Evolutionary conservation across 2,329 filamentous ascomycete genomes (phyloP), one percentile per base, ranked within the genome.

Genomic region (Anisogramma anomala): DNA sequence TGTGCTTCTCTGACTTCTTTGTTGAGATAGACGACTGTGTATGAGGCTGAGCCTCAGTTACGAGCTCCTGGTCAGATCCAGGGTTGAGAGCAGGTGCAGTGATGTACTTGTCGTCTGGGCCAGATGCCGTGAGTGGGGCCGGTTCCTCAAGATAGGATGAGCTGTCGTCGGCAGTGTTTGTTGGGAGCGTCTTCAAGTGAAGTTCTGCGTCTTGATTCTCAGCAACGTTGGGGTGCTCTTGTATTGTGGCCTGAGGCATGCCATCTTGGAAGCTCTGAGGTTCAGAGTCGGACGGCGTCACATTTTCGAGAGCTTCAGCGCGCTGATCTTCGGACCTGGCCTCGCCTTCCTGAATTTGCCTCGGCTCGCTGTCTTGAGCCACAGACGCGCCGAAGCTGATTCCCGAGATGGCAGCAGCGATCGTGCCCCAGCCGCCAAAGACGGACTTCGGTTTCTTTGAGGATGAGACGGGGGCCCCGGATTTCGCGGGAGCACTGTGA

Each of bases 351-450:
- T 6, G 15, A 17, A 11, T 32, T 11, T 15, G n/a, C 14, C 9
- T 9, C 6, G 14, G 30, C 9, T 18, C 7, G 4, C 9, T 9
- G 15, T 32, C 30, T 18, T 18, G 8, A 18, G 14, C 15, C 7
- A 10, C 8, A 8, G 6, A 14, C 10, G 30, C 15, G 14, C 15
- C 15, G 3, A 32, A 4, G 15, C 30, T 8, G 30, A 15, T 15
- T 18, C 30, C 62, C 10, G 65, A 58, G 35, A 74, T 58, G 13
- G 69, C 69, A 25, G 68, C 67, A 32, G 70, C 65, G 34, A 77
- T 61, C 26, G 66, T 64, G 19, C 67, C 69, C 74, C 74, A 77
- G 35, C 63, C 62, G 19, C 66, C 69, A 73, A 73, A 77, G 37
- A 62, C 61, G 36, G 59, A 66, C 39, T 43, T 36, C 39, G 42